Conservation (phyloP, 1,284 basidiomycete genomes). For the Puccinia horiana region DNA sequence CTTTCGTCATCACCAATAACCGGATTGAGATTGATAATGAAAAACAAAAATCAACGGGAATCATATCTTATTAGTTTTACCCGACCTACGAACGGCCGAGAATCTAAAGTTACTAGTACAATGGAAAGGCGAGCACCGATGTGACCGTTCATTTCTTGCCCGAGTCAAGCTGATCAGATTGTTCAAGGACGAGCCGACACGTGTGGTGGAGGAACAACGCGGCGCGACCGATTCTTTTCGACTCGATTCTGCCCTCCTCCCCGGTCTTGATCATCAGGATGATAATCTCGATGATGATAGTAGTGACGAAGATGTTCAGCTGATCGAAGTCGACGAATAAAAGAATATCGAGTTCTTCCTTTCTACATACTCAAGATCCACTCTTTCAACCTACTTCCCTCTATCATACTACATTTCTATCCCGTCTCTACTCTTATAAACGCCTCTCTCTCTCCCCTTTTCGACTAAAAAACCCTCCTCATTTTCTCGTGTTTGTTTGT, state of each 20-base stretch:
- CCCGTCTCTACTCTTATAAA: no score
- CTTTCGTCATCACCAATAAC: not conserved
- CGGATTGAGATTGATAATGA: no score
- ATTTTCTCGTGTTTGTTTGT: no score
- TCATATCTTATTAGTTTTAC: constrained; percentile 15
- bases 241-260: not conserved
- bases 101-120: constrained; percentile 18
- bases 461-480: no score
- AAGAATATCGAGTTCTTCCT: no score
- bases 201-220: constrained; percentile 33
- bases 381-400: no score
- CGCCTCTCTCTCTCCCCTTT: no score
- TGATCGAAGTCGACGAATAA: constrained; percentile 12
- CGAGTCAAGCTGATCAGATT: constrained; percentile 35
- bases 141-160: constrained; percentile 35
- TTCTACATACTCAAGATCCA: no score
- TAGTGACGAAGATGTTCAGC: constrained; percentile 13
- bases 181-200: constrained; percentile 7
- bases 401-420: no score
- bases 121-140: constrained; percentile 26
- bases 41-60: no score
- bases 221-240: constrained; percentile 12
- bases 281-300: not conserved
- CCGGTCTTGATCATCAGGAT: not conserved
- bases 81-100: constrained; percentile 29